Percentiles rank a stretch among this genome's conserved stretches.
Evolutionary conservation across 192 early-diverging fungal species (phyloP).

Genomic region (Spizellomyces punctatus): DNA sequence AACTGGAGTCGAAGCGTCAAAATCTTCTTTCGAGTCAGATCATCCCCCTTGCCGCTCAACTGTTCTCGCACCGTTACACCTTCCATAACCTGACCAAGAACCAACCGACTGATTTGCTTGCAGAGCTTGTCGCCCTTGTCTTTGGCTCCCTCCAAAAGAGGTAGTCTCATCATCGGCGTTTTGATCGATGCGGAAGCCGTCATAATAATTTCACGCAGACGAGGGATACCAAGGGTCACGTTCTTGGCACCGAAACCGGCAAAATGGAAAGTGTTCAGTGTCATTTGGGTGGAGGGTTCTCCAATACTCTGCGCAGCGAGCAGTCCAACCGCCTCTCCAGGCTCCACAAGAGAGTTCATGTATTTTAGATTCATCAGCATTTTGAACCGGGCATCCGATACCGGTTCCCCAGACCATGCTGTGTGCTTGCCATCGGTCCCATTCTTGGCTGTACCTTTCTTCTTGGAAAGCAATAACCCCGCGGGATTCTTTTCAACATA

Average conservation of each 20-base stretch:
- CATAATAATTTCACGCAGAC: constrained; percentile 99
- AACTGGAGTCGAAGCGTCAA: constrained; percentile 82
- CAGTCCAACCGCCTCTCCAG: constrained; percentile 97
- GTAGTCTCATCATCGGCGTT: constrained; percentile 93
- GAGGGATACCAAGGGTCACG: constrained; percentile 99
- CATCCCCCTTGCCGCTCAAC: constrained; percentile 50
- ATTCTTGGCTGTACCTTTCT: constrained; percentile 9
- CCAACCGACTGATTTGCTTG: constrained; percentile 74
- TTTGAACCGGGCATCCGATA: constrained; percentile 75
- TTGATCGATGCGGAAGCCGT: constrained; percentile 88
- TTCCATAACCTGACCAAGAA: constrained; percentile 83
- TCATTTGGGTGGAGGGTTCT: constrained; percentile 99
- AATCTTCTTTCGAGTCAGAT: constrained; percentile 65
- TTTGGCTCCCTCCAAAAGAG: constrained; percentile 58
- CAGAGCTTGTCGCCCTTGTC: constrained; percentile 66
- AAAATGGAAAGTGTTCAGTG: constrained; percentile 99
- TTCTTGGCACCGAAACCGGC: constrained; percentile 91
- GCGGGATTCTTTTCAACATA: constrained; percentile 77
- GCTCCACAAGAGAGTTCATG: constrained; percentile 89
- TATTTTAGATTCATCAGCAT: constrained; percentile 95
- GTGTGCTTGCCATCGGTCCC: constrained; percentile 9
- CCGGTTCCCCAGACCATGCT: constrained; percentile 34
- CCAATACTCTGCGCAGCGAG: constrained; percentile 97
- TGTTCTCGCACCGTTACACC: constrained; percentile 82
- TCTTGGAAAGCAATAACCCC: constrained; percentile 50